These are phyloP conservation scores for Carex pumila DNA, from an alignment of 176 grass and related monocot genomes.

Conservation along the genomic window DNA sequence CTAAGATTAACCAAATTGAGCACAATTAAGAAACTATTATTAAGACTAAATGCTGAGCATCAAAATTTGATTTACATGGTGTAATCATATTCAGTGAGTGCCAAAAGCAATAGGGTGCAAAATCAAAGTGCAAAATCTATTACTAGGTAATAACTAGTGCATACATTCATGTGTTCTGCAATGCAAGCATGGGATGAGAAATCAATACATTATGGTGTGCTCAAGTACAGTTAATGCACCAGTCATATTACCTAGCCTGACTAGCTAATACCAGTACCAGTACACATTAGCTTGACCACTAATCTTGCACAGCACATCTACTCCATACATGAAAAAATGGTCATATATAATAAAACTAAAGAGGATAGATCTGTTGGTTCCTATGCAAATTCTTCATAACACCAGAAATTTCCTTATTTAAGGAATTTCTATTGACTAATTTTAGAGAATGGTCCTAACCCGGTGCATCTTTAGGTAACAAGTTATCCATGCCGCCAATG, in stretches of 20 bases:
- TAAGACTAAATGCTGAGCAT: not conserved
- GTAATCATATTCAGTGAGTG: not conserved
- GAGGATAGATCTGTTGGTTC: not conserved
- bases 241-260: not conserved
- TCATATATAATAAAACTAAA: not conserved
- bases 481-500: slow-evolving; percentile 27
- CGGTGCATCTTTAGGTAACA: slow-evolving; percentile 31
- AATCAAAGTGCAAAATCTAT: not conserved
- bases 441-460: slow-evolving; percentile 14
- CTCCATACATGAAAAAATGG: not conserved
- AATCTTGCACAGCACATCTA: not conserved
- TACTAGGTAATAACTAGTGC: not conserved
- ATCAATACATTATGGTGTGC: slow-evolving; percentile 1
- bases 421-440: not conserved
- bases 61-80: not conserved
- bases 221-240: not conserved
- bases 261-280: not conserved
- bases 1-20: slow-evolving; percentile 14
- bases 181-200: not conserved
- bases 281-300: not conserved
- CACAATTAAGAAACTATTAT: not conserved
- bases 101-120: not conserved
- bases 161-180: not conserved
- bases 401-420: not conserved
- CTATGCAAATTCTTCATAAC: not conserved